phyloP scores from a whole-genome alignment of 2,329 filamentous ascomycete genomes.

The Ophiosphaerella narmari region DNA sequence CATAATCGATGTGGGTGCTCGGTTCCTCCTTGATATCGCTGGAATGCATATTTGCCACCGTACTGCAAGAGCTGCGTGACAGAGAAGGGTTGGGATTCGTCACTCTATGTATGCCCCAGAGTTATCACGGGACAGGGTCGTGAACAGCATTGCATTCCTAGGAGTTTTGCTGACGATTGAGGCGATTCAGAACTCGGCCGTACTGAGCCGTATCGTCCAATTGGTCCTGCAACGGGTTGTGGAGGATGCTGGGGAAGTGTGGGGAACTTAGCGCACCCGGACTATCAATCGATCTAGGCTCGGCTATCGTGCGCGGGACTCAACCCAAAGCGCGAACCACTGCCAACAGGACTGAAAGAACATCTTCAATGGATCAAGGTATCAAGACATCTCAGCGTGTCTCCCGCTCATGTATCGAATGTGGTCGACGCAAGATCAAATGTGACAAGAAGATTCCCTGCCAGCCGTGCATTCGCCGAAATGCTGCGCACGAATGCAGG shows the following conservation, averaged over 20 bases:
- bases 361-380: conserved; percentile 6
- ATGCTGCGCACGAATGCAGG: conserved; percentile 13
- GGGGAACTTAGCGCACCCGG: too few relatives aligned
- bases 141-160: not conserved
- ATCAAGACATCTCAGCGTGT: conserved; percentile 17
- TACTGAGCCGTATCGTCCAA: conserved; percentile 13
- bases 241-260: conserved; percentile 2
- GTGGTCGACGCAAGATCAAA: conserved; percentile 15
- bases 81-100: not conserved
- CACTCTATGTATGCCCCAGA: not conserved
- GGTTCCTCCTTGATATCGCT: conserved; percentile 1
- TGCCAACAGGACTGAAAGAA: not conserved
- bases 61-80: not conserved
- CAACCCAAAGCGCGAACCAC: not conserved
- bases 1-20: conserved; percentile 11
- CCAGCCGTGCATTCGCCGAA: conserved; percentile 11
- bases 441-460: conserved; percentile 17
- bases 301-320: too few relatives aligned
- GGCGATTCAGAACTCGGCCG: conserved; percentile 5
- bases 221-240: conserved; percentile 12
- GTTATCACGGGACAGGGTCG: not conserved
- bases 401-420: conserved; percentile 13
- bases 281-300: too few relatives aligned
- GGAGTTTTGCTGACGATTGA: not conserved
- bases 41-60: conserved; percentile 1